phyloP scores from a whole-genome alignment of 1,284 basidiomycete genomes.

The Phylloporus gajari region DNA sequence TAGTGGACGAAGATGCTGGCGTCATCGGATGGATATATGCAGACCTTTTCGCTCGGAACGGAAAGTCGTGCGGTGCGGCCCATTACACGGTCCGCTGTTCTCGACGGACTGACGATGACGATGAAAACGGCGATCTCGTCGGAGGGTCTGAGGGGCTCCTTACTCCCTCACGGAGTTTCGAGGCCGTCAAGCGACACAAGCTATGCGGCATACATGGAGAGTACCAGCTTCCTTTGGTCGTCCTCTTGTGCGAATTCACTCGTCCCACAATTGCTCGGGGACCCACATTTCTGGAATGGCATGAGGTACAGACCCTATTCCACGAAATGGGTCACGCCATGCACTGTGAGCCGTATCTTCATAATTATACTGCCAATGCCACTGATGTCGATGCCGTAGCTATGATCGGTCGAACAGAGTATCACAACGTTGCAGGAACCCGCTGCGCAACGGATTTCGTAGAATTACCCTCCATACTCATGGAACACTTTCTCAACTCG shows the following conservation, averaged over 20 bases:
- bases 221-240: constrained; percentile 92
- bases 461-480: constrained; percentile 96
- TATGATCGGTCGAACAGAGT: constrained; percentile 97
- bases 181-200: constrained; percentile 64
- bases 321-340: constrained; percentile 99
- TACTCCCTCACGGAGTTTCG: constrained; percentile 67
- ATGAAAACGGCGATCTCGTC: constrained; percentile 73
- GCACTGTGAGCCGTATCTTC: constrained; percentile 80
- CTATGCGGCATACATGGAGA: constrained; percentile 71
- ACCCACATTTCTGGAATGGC: constrained; percentile 87
- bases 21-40: constrained; percentile 95
- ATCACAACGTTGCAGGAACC: constrained; percentile 97
- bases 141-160: constrained; percentile 53
- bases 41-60: constrained; percentile 87
- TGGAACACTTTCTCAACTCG: constrained; percentile 96
- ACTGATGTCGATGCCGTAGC: constrained; percentile 60
- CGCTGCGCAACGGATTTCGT: constrained; percentile 99
- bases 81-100: constrained; percentile 99
- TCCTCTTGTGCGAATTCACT: constrained; percentile 90
- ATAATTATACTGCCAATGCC: constrained; percentile 7
- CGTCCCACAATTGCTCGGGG: constrained; percentile 70
- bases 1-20: constrained; percentile 88
- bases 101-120: constrained; percentile 90
- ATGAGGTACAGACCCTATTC: constrained; percentile 94
- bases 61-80: constrained; percentile 92